Percentiles rank a stretch among this genome's conserved stretches.
Conservation (phyloP, 768 basidiomycete genomes). For the Lentinula detonsa region DNA sequence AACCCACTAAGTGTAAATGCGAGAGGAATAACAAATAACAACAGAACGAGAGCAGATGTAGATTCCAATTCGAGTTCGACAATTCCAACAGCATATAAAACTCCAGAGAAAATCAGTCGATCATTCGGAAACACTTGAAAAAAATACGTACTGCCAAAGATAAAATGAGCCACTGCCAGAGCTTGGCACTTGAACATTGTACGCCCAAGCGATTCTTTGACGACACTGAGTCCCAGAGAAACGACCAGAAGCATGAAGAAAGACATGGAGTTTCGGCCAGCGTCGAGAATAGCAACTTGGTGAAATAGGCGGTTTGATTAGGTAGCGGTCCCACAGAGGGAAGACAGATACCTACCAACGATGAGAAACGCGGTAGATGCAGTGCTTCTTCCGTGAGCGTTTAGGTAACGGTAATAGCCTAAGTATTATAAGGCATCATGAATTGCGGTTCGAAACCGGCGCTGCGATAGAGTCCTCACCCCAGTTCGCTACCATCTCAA, state of each 20-base stretch:
- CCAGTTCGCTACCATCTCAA: constrained; percentile 94
- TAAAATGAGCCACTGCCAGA: constrained; percentile 79
- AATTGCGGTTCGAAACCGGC: constrained; percentile 6
- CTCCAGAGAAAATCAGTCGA: constrained; percentile 25
- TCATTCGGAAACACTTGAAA: not conserved
- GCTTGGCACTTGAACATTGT: constrained; percentile 82
- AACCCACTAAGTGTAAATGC: constrained; percentile 95
- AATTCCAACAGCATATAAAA: constrained; percentile 91
- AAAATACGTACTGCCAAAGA: constrained; percentile 78
- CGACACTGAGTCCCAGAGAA: constrained; percentile 86
- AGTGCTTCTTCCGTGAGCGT: constrained; percentile 71
- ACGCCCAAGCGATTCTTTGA: constrained; percentile 78
- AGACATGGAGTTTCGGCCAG: constrained; percentile 88
- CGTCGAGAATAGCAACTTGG: constrained; percentile 88
- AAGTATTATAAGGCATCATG: constrained; percentile 4
- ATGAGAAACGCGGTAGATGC: constrained; percentile 88
- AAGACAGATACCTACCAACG: constrained; percentile 51
- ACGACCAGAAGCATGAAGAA: constrained; percentile 95
- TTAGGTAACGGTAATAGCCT: constrained; percentile 95
- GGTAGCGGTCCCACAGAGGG: not conserved
- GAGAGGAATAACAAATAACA: constrained; percentile 90
- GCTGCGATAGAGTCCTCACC: constrained; percentile 34
- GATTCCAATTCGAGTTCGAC: constrained; percentile 90
- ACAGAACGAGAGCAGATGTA: constrained; percentile 75
- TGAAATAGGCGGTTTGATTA: not conserved